Evolutionary conservation across 768 basidiomycete species (phyloP), one percentile per base, ranked within the genome.

Genomic region (Hericium erinaceus): DNA sequence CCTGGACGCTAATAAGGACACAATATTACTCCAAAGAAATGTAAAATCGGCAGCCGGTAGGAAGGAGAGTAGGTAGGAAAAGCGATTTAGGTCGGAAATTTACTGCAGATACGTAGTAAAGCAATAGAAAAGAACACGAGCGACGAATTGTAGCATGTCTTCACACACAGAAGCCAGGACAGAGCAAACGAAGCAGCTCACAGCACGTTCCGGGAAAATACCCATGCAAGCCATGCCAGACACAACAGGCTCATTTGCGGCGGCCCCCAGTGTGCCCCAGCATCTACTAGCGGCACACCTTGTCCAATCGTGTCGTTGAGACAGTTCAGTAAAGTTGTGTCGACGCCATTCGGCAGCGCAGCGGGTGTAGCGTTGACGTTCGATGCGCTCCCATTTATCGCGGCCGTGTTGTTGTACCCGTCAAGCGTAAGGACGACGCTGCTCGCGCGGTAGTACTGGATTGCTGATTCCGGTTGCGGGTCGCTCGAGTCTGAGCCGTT

Each of bases 251-350:
- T 37, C 24, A 51, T 51, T 10, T 51, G 49, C 26, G 22, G 49
- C 15, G 60, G 51, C 26, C 58, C 55, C 24, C 39, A 38, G 18
- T 44, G 52, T 37, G 33, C 15, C n/a, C 58, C 55, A n/a, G 58
- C 69, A 58, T 72, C 76, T 5, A 85, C 67, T 4, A 89, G 75
- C 2, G 84, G 85, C 2, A 79, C 82, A 1, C 80, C 75, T 18
- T 60, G 65, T 2, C 77, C 84, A 52, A 87, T 84, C 2, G 87
- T 87, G 33, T 69, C 60, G 60, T 89, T 89, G 50, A 89, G 60
- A 59, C 87, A 88, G 28, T 68, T 60, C 40, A 87, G 64, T 11
- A 87, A 70, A 1, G 65, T 72, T 37, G 55, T 69, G 61, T 85
- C 78, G n/a, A 84, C 72, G 48, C 70, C 72, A 2, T 68, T 66